Conservation (phyloP, 83 land plant species). For the Thuja plicata region DNA sequence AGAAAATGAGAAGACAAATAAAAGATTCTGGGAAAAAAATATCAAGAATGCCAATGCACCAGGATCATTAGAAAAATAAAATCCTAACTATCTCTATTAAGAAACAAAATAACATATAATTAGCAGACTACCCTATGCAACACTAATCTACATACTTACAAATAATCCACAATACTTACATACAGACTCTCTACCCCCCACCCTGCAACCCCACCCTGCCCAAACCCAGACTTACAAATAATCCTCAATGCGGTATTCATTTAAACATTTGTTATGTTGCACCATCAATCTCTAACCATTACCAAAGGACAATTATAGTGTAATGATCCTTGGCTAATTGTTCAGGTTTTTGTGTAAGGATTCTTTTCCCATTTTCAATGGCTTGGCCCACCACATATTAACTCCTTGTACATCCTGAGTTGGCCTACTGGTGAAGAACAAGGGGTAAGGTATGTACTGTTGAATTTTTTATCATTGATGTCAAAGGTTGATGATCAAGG, state of each 20-base stretch:
- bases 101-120: background rate
- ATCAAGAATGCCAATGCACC: background rate
- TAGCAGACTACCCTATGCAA: background rate
- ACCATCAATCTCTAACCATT: background rate
- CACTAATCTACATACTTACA: background rate
- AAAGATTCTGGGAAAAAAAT: background rate
- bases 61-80: background rate
- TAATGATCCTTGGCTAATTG: background rate
- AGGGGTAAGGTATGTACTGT: too few relatives aligned
- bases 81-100: background rate
- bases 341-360: background rate
- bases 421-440: too few relatives aligned
- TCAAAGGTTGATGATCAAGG: too few relatives aligned
- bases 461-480: too few relatives aligned
- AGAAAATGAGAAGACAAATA: background rate
- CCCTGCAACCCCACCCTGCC: too few relatives aligned
- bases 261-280: background rate
- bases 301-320: background rate
- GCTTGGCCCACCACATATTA: background rate
- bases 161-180: background rate
- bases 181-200: too few relatives aligned
- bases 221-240: background rate
- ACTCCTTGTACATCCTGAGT: background rate
- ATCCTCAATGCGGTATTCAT: background rate
- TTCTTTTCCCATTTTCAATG: background rate